Base-by-base conservation (phyloP, 1,284 basidiomycete species). In the Trametes sp. region DNA sequence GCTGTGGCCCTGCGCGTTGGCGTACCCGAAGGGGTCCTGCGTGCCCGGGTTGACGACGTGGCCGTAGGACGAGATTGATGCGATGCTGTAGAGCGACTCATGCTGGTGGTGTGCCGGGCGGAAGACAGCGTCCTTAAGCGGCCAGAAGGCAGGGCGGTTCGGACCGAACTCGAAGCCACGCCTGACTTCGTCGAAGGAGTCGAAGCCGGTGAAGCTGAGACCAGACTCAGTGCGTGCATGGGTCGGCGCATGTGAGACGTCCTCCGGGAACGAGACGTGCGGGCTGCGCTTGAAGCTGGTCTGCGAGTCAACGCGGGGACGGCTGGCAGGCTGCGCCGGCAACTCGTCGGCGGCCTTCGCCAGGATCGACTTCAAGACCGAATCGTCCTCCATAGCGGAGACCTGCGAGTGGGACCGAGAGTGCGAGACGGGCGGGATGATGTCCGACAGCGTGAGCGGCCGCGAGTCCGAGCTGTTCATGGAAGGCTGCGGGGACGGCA, bases 61-160 rank as follows among this genome's bases (percentile, higher is more conserved):
- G 1, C 93, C 92, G 59, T 92, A 92, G 0, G 90, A 94, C 0
- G 92, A 95, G 26, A 95, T 86, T 0, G 92, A 94, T 0, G 90
- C 87, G 52, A 95, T 88, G 71, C 91, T 94, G 74, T 89, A 83
- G 9, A 86, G 68, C 0, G 93, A 94, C 49, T 90, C 86, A 11
- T 84, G 82, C 50, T 77, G 79, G 31, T 77, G 74, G 56, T 87
- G 83, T 38, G 76, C 77, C 16, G 63, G 72, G 38, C 74, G 70
- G 41, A 76, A 72, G 46, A 70, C 69, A 19, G 79, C 73, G 2
- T 72, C 75, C 23, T 79, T 73, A 13, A 84, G 82, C 1, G 89
- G 87, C 70, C 91, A 92, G 73, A 90, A 92, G 1, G 82, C 76
- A 6, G 87, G 86, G 0, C 87, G 82, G 50, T 81, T 78, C n/a